Evolutionary conservation across 495 filamentous ascomycete species (phyloP), one percentile per base, ranked within the genome.

Genomic region (Amniculicola lignicola): DNA sequence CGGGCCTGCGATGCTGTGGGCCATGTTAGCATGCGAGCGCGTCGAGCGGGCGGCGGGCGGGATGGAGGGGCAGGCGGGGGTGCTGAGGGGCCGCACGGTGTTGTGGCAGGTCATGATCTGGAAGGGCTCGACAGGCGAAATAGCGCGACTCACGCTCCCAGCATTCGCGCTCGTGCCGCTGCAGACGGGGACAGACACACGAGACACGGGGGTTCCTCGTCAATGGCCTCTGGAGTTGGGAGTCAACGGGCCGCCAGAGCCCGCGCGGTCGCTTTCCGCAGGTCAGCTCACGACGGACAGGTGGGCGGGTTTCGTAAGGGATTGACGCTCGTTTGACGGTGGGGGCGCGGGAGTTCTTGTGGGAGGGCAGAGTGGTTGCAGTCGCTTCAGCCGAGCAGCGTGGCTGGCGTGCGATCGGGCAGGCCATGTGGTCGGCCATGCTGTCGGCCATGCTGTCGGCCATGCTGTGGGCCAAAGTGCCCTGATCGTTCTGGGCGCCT

Each of bases 101-200:
- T 51, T 39, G 59, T 62, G 53, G 43, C 52, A 38, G 54, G 19
- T 18, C 22, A 51, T 31, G 37, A 25, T 56, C 11, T 10, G n/a
- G 35, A n/a, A n/a, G n/a, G n/a, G n/a, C n/a, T n/a, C n/a, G n/a
- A 14, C 24, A 16, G 23, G 47, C 47, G 47, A 45, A 52, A 58
- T 51, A 47, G 53, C 53, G 53, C 39, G 53, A 63, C 60, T 63
- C 38, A 59, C 60, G 49, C 37, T 63, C 60, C 59, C 59, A 50
- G 28, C 59, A 52, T 37, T 44, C 14, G 47, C 36, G 47, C 36
- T 28, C 10, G 45, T 3, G 18, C 37, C 37, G 45, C 45, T 6
- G 38, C 31, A 14, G 45, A 39, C 11, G 44, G 21, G 31, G 19
- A 40, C 23, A 51, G 36, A 31, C n/a, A n/a, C n/a, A n/a, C n/a